A percentile compares a stretch with the other conserved stretches of the same genome.
These are phyloP conservation scores for Astrephomene gubernaculifera DNA, from an alignment of 139 green algal species.

Conservation along the genomic window DNA sequence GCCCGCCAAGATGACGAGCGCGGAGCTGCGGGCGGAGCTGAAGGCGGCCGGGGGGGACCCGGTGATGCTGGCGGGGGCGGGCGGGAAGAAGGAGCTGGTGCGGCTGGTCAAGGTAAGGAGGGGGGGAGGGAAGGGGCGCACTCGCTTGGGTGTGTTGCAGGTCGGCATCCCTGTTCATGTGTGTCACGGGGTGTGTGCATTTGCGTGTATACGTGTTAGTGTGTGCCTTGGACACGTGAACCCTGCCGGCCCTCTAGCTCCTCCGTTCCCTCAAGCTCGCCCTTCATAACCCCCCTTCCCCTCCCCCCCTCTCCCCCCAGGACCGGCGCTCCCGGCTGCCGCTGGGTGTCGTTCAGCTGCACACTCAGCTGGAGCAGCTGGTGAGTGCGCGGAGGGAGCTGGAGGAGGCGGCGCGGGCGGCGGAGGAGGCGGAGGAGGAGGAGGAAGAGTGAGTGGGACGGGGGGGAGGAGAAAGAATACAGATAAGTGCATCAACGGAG, in stretches of 20 bases:
- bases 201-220: too few species aligned
- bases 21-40: conserved; percentile 42
- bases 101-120: conserved; percentile 7
- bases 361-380: background rate
- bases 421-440: background rate
- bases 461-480: too few species aligned
- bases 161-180: too few species aligned
- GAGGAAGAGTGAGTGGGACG: background rate
- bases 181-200: too few species aligned
- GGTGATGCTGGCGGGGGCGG: background rate
- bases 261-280: background rate
- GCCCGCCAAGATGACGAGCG: conserved; percentile 37
- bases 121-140: background rate
- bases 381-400: background rate
- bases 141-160: too few species aligned
- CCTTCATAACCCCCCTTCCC: background rate
- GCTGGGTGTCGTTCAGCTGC: background rate
- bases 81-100: background rate
- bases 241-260: background rate
- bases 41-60: background rate
- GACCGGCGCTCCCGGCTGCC: background rate
- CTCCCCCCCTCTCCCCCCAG: background rate
- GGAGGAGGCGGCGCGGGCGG: background rate
- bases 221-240: too few species aligned
- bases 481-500: too few species aligned